Percentiles rank a stretch among this genome's conserved stretches.
phyloP scores from a whole-genome alignment of 2,329 filamentous ascomycete genomes.

The Pseudogymnoascus sp. region DNA sequence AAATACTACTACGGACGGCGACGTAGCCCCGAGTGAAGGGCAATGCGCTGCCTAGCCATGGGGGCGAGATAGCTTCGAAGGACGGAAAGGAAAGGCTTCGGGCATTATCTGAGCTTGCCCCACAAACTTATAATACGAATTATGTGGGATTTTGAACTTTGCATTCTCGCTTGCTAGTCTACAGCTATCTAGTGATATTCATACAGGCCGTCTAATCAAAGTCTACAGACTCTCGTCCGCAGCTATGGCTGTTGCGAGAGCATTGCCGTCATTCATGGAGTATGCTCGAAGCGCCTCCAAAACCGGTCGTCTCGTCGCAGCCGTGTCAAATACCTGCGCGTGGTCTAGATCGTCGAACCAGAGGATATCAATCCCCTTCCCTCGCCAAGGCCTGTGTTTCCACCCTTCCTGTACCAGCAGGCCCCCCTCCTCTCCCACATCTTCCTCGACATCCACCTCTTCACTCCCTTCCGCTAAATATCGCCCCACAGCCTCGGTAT shows the following conservation, averaged over 20 bases:
- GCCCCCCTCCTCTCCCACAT: constrained; percentile 17
- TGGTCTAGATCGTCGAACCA: constrained; percentile 52
- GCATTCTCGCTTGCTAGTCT: not conserved
- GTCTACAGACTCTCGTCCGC: not conserved
- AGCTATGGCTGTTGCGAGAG: not conserved
- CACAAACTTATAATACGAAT: not conserved
- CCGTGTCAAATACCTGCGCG: constrained; percentile 44
- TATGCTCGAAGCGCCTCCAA: constrained; percentile 28
- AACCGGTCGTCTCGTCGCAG: constrained; percentile 26
- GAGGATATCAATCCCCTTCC: constrained; percentile 37
- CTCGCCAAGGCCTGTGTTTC: constrained; percentile 28
- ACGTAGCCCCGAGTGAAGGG: not conserved
- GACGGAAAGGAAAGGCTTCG: too few species aligned
- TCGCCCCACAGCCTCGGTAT: constrained; percentile 43
- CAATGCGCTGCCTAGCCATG: not conserved
- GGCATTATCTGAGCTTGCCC: not conserved
- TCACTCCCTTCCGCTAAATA: constrained; percentile 34
- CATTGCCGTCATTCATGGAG: not conserved
- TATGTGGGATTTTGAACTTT: not conserved
- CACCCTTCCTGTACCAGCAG: constrained; percentile 20
- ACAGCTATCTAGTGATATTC: not conserved
- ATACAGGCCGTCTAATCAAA: not conserved
- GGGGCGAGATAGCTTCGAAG: too few species aligned
- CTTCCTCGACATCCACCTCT: constrained; percentile 13
- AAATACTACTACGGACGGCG: too few species aligned